phyloP scores from a whole-genome alignment of 164 flowering plant genomes.

The Nymphaea colorata region DNA sequence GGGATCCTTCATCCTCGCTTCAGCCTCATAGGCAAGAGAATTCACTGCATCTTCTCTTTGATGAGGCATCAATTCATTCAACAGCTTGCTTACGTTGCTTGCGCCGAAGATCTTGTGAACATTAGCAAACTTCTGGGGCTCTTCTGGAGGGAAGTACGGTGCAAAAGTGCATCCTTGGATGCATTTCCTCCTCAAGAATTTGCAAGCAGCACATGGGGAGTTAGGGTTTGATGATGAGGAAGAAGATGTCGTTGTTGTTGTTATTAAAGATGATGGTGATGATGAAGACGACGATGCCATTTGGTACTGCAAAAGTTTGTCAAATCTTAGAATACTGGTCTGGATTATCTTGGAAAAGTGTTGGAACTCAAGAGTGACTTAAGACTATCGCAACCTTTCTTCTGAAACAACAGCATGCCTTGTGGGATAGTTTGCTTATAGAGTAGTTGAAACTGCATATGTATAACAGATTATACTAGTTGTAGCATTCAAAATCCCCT shows the following conservation, averaged over 20 bases:
- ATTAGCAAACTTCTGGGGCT: constrained; percentile 59
- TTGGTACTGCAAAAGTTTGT: too few relatives aligned
- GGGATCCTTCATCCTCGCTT: constrained; percentile 61
- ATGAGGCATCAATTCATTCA: constrained; percentile 47
- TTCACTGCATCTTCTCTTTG: constrained; percentile 76
- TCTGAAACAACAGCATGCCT: not conserved
- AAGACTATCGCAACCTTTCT: not conserved
- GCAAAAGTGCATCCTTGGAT: constrained; percentile 52
- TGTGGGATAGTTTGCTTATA: not conserved
- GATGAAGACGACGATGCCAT: not conserved
- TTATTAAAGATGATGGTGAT: not conserved
- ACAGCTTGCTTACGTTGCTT: constrained; percentile 65
- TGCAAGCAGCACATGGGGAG: constrained; percentile 83
- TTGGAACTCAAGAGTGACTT: too few relatives aligned
- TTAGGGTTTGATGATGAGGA: constrained; percentile 34
- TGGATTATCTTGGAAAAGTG: too few relatives aligned
- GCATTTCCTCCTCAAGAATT: constrained; percentile 61
- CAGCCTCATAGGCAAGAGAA: constrained; percentile 73
- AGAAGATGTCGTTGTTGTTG: not conserved
- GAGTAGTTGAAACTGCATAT: too few relatives aligned
- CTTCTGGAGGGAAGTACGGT: constrained; percentile 73
- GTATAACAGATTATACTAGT: too few relatives aligned
- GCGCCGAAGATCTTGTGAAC: constrained; percentile 86
- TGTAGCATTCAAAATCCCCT: not conserved
- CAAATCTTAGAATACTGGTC: too few relatives aligned